Conservation (phyloP, 495 filamentous ascomycete species). For the Symbiotaphrina buchneri region DNA sequence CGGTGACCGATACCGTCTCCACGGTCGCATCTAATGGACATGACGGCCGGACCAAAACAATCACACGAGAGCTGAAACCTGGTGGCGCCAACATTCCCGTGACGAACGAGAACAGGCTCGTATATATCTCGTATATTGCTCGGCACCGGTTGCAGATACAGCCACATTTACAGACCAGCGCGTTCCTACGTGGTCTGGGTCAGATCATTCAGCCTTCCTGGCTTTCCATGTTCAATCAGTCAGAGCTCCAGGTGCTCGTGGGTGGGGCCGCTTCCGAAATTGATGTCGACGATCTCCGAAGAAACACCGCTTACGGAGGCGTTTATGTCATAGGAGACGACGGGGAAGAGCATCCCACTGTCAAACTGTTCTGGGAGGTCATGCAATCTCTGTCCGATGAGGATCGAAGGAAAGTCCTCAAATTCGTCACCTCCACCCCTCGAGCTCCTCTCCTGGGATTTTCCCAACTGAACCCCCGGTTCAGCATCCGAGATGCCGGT, state of each 20-base stretch:
- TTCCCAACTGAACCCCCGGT: constrained; percentile 59
- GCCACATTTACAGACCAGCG: constrained; percentile 52
- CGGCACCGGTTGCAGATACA: constrained; percentile 67
- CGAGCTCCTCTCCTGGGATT: constrained; percentile 86
- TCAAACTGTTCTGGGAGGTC: constrained; percentile 82
- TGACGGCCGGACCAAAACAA: constrained; percentile 20
- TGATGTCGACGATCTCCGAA: constrained; percentile 69
- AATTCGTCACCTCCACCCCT: constrained; percentile 88
- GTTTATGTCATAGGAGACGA: constrained; percentile 78
- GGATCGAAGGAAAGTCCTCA: constrained; percentile 68
- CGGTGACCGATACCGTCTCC: constrained; percentile 57
- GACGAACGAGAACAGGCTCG: constrained; percentile 72
- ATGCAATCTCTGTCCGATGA: constrained; percentile 50
- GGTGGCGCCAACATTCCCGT: constrained; percentile 58
- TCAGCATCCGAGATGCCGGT: constrained; percentile 78
- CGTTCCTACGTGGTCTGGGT: constrained; percentile 68
- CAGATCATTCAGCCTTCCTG: constrained; percentile 79
- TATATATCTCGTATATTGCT: constrained; percentile 87
- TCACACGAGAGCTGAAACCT: constrained; percentile 53
- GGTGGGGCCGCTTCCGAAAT: constrained; percentile 70
- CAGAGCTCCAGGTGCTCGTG: constrained; percentile 78
- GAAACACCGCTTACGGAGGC: constrained; percentile 70
- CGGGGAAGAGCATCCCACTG: constrained; percentile 57
- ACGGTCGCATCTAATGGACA: constrained; percentile 13
- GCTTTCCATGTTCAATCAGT: constrained; percentile 97